Percentiles rank a stretch among this genome's conserved stretches.
These are phyloP conservation scores for Scheffersomyces illinoinensis DNA, from an alignment of 1,139 yeast genomes.

Conservation along the genomic window DNA sequence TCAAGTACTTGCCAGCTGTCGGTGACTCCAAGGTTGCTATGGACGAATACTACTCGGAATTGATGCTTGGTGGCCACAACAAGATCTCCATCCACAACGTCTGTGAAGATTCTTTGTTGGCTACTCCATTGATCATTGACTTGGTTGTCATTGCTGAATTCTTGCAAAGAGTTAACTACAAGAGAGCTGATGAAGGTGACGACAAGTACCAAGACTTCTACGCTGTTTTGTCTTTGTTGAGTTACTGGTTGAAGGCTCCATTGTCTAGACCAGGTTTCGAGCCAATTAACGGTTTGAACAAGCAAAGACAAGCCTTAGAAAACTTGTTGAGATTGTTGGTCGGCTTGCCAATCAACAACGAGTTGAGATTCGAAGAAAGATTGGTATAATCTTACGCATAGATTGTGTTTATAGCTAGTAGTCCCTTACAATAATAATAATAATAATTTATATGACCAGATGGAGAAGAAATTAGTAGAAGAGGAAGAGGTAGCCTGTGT, in stretches of 20 bases:
- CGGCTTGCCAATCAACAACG: constrained; percentile 88
- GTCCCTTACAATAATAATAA: not conserved
- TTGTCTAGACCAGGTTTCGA: constrained; percentile 87
- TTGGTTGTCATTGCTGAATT: constrained; percentile 89
- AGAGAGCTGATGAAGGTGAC: constrained; percentile 44
- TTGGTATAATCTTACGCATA: constrained; percentile 35
- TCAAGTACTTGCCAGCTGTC: constrained; percentile 90
- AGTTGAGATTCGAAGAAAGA: constrained; percentile 93
- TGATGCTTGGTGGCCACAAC: constrained; percentile 97
- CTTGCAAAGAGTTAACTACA: constrained; percentile 81
- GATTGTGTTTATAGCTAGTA: not conserved
- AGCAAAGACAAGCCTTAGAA: constrained; percentile 91
- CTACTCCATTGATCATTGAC: constrained; percentile 92
- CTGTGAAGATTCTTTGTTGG: constrained; percentile 93
- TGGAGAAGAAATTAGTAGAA: too few species aligned
- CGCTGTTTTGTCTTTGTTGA: constrained; percentile 81
- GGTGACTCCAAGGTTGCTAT: constrained; percentile 97
- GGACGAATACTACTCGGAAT: constrained; percentile 96
- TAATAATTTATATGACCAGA: not conserved
- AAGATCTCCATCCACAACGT: constrained; percentile 92
- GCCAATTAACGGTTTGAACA: constrained; percentile 90
- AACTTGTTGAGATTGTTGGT: constrained; percentile 86
- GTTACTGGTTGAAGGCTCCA: constrained; percentile 98
- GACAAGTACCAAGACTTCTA: constrained; percentile 66
- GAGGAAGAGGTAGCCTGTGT: too few species aligned